Percentiles rank a stretch among this genome's conserved stretches.
Conservation (phyloP, 2,329 filamentous ascomycete species). For the Bipolaris cookei region DNA sequence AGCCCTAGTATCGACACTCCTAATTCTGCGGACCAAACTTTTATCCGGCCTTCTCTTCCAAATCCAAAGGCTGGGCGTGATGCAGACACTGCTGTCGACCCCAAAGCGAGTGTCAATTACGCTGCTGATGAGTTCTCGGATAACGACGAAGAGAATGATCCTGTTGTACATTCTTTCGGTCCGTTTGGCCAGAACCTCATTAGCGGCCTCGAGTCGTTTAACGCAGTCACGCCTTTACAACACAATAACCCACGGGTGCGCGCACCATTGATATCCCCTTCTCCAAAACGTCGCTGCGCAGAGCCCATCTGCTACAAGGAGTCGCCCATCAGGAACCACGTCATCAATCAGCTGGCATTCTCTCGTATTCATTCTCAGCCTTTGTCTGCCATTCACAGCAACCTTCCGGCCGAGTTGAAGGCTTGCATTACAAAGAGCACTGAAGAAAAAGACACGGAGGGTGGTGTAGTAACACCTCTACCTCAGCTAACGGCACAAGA, state of each 20-base stretch:
- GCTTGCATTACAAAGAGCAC: slow-evolving; percentile 33
- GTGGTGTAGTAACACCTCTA: slow-evolving; percentile 28
- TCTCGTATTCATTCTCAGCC: slow-evolving; percentile 91
- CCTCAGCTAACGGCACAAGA: slow-evolving; percentile 50
- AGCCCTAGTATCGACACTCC: slow-evolving; percentile 28
- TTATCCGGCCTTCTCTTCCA: slow-evolving; percentile 38
- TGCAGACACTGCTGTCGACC: slow-evolving; percentile 14
- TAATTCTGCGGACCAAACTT: slow-evolving; percentile 39
- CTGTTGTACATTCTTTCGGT: slow-evolving; percentile 88
- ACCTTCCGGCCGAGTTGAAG: slow-evolving; percentile 72
- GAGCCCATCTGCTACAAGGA: slow-evolving; percentile 43
- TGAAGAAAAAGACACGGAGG: slow-evolving; percentile 29
- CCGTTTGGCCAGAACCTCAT: slow-evolving; percentile 87
- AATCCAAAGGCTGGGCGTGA: slow-evolving; percentile 31
- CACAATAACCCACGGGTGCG: slow-evolving; percentile 40
- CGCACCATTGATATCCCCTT: slow-evolving; percentile 37
- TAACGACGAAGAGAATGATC: slow-evolving; percentile 88
- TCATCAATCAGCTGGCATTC: slow-evolving; percentile 93
- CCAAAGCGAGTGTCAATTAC: slow-evolving; percentile 40
- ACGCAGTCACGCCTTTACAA: slow-evolving; percentile 63
- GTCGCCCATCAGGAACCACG: slow-evolving; percentile 75
- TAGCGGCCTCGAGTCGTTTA: slow-evolving; percentile 80
- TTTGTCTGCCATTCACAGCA: slow-evolving; percentile 84
- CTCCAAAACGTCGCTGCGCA: slow-evolving; percentile 37
- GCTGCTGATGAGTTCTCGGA: slow-evolving; percentile 71